Evolutionary conservation across 768 basidiomycete species (phyloP), one percentile per base, ranked within the genome.

Genomic region (Cubamyces sp.): DNA sequence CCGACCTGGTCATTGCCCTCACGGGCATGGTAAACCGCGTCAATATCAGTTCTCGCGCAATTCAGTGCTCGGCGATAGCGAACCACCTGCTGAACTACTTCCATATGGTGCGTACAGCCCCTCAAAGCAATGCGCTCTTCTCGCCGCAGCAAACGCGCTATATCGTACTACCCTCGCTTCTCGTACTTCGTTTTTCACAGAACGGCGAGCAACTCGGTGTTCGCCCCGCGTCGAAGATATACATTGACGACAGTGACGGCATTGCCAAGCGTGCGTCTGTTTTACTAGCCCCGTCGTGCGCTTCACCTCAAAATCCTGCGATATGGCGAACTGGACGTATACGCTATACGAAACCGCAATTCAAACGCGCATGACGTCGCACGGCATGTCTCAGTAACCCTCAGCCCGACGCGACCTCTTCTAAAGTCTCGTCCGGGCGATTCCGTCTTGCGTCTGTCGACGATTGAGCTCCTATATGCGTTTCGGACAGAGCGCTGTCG

Each of bases 121-220:
- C 48, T 43, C 46, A 30, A 28, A 30, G 47, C 30, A 53, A 6
- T 34, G 34, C 34, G 34, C 11, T 9, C 34, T 34, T 34, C 9
- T 34, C 6, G 34, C 34, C 34, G 34, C 34, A 34, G 34, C 34
- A 34, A 41, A 45, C 26, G 40, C 52, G 39, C 54, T 57, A 30
- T 56, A 23, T 45, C 49, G 28, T 62, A 37, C 61, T 47, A 18
- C 18, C 39, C 9, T 34, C 9, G 34, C 34, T 37, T 14, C 48
- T 19, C 43, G 39, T 12, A 45, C 40, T n/a, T 58, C 41, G 69
- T 56, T 23, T 53, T 49, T 30, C 60, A 59, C 67, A 92, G 90
- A 91, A 92, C 71, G 76, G 84, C 19, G 64, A 69, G 42, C 78
- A 79, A 60, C 80, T 91, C 12, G 87, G 85, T 40, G 74, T 91